Evolutionary conservation across 2,329 filamentous ascomycete genomes (phyloP), one percentile per base, ranked within the genome.

Genomic region (Diaporthe citri): DNA sequence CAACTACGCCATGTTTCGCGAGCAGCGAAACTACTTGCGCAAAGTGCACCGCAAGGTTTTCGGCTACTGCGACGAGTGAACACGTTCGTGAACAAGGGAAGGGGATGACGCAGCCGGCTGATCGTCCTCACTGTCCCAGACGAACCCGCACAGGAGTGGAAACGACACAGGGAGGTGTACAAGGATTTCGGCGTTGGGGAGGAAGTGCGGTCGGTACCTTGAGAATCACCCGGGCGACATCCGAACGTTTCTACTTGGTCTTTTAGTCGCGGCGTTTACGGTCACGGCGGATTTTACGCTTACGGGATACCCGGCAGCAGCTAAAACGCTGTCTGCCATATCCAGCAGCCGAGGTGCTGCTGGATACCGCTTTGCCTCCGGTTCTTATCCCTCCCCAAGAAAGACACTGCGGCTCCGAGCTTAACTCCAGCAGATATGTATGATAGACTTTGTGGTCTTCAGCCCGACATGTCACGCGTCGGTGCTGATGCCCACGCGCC

Each of bases 1-100:
- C 71, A 93, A 97, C 80, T 98, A 98, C 83, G 88, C 89, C 8
- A 90, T 91, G 2, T 97, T 97, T 80, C 86, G 89, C 28, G 83
- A 87, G 56, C 94, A 97, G 82, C 90, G 95, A 71, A 85, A 89
- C 17, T 93, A 89, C 77, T 85, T 96, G 12, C 85, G 86, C 70
- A 84, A 86, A 48, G 82, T 93, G 2, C 89, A 90, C 73, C 83
- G 86, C 74, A 84, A 82, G 76, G 79, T 77, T 15, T 81, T 84
- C 12, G 83, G 83, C 20, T 80, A 82, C 28, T 83, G 82, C 69
- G 78, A 80, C 15, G 79, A 82, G 60, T 82, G 76, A 79, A 7
- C 15, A 57, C 12, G 22, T 71, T n/a, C 22, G 39, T n/a, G 8
- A 59, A 22, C 52, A 20, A 5, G 10, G 25, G 20, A 20, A 55